Base-by-base conservation (phyloP, 352 stramenopile species). In the Phytopythium helicoides region DNA sequence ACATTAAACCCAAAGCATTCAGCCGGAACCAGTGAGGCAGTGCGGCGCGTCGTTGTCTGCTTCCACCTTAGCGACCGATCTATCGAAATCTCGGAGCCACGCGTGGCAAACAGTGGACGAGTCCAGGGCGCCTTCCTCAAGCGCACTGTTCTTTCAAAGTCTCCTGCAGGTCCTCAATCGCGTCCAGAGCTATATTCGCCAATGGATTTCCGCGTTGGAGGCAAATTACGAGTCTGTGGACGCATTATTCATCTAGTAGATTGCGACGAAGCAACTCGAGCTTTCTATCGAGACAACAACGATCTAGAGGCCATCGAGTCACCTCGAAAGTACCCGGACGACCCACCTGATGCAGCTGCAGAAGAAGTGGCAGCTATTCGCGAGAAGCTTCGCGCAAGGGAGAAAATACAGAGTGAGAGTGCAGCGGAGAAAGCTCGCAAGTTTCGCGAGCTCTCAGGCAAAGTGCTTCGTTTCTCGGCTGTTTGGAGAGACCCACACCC, bases 381-480 rank as follows among this genome's bases (percentile, higher is more conserved):
- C 4, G 47, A 41, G 9, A 34, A 33, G 23, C 47, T 53, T 33
- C 47, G 34, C 0, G 33, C 33, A 0, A 16, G 21, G 12, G 76
- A 85, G 5, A 57, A 65, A 7, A 68, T 88, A 16, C 90, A 89
- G 28, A 48, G 58, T 6, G 50, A 68, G 36, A 85, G 71, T 41
- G 66, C 70, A n/a, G 61, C 67, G 11, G 75, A 86, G 40, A 55
- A 66, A 6, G 69, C 75, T 35, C 78, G 81, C 49, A 86, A 91
- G 63, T 92, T 92, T 56, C 76, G 88, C 55, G 70, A 85, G 35
- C 68, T 87, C 49, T 82, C 86, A 47, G 81, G 87, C 47, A 87
- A 95, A 28, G 89, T 97, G 22, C 73, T 98, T 41, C 71, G 88
- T 22, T 98, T 98, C 65, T 96, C 81, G 62, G 89, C 90, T 42